Evolutionary conservation across 2,329 filamentous ascomycete species (phyloP), one percentile per base, ranked within the genome.

Genomic region (Elsinoe batatas): DNA sequence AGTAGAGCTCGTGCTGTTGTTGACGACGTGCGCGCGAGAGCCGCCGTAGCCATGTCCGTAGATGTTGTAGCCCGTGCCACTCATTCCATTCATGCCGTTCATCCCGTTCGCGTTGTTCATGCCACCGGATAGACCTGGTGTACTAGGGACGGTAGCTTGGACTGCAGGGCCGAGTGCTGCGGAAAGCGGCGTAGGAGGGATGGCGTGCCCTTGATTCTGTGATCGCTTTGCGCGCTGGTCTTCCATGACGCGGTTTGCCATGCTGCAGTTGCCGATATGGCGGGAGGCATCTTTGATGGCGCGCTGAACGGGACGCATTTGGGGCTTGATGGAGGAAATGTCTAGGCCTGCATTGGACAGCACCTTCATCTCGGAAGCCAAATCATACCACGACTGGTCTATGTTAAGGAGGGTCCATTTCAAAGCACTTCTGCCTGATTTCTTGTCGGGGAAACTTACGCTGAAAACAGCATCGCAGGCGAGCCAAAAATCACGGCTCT

Each of bases 101-200:
- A 32, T 35, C 3, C 35, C 37, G 17, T 43, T 15, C n/a, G 35
- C 13, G 1, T 37, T 38, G 46, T 20, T 44, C 53, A 26, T 37
- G 37, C 47, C 47, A 17, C 35, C 32, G 5, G 32, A 35, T 15
- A 59, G 22, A 35, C 58, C 58, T 15, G 59, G 82, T 0, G 82
- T 88, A 2, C 80, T 87, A 3, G 88, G 87, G 10, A 95, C 84
- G 0, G 89, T 96, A 1, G 91, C 90, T 70, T 95, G 90, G 55
- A 90, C 88, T 17, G 91, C 91, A 5, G 91, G 89, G 0, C 91
- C 91, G 4, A 96, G 76, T 1, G 91, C 91, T 13, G 90, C 91
- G 63, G 88, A 93, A 59, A 95, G 79, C 6, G 91, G 91, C 1
- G 91, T 96, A 64, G 93, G 89, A 7, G 91, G 90, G 22, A 55